Percentiles rank a stretch among this genome's conserved stretches.
These are phyloP conservation scores for Dimocarpus longan DNA, from an alignment of 345 rosid species.

Conservation along the genomic window DNA sequence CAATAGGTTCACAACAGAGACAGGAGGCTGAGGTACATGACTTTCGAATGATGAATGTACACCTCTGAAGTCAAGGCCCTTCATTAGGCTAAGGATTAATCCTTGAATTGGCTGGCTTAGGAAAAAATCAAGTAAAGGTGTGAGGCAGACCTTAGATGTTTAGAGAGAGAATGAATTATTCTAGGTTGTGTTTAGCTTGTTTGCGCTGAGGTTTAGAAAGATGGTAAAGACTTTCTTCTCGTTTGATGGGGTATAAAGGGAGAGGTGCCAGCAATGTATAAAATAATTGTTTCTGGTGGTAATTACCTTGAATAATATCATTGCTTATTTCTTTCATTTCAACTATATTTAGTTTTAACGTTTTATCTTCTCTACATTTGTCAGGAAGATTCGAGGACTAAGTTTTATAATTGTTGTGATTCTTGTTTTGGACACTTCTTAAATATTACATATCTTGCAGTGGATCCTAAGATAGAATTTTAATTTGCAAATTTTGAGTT, in stretches of 20 bases:
- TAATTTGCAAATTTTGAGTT: not conserved
- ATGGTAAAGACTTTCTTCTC: not conserved
- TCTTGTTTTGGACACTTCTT: not conserved
- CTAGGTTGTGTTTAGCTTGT: not conserved
- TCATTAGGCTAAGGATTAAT: constrained; percentile 2
- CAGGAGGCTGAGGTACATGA: not conserved
- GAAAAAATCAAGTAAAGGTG: not conserved
- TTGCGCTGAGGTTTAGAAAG: not conserved
- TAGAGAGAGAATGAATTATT: not conserved
- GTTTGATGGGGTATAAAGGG: not conserved
- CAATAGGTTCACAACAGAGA: constrained; percentile 4
- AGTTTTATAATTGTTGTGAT: not conserved
- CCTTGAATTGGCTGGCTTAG: not conserved
- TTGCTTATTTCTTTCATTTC: not conserved
- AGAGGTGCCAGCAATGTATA: not conserved
- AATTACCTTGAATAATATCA: not conserved
- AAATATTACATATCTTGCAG: not conserved
- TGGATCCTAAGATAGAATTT: not conserved
- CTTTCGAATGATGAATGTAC: not conserved
- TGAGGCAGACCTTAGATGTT: constrained; percentile 9
- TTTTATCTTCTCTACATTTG: not conserved
- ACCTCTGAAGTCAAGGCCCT: not conserved
- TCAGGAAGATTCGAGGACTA: not conserved
- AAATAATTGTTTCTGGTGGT: not conserved
- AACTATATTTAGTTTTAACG: not conserved